A percentile compares a stretch with the other conserved stretches of the same genome.
Evolutionary conservation across 192 early-diverging fungal species (phyloP).

Genomic region (Coemansia sp.): DNA sequence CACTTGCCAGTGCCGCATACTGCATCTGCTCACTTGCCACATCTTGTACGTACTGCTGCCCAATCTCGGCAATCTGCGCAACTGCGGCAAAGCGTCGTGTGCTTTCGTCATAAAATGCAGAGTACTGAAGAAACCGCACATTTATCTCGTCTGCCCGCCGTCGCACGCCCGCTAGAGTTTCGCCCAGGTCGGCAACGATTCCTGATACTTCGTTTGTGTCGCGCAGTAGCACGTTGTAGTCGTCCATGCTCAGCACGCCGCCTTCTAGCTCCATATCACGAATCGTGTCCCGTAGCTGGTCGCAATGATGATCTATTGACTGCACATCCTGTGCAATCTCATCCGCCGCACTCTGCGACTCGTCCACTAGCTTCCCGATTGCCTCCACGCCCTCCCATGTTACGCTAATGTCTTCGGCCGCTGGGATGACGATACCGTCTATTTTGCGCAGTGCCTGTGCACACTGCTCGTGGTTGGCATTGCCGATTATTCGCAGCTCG

Average conservation of each 20-base stretch:
- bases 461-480: slow-evolving; percentile 16
- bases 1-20: slow-evolving; percentile 13
- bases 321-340: slow-evolving; percentile 46
- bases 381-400: slow-evolving; percentile 44
- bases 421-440: slow-evolving; percentile 15
- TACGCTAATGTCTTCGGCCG: slow-evolving; percentile 48
- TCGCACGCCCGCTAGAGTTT: slow-evolving; percentile 22
- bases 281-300: slow-evolving; percentile 49
- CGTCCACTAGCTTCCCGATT: slow-evolving; percentile 33
- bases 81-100: slow-evolving; percentile 25
- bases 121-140: slow-evolving; percentile 44
- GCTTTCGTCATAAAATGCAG: slow-evolving; percentile 42
- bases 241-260: slow-evolving; percentile 42
- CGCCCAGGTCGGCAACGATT: slow-evolving; percentile 42
- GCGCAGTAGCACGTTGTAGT: slow-evolving; percentile 48
- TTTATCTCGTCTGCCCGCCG: slow-evolving; percentile 44
- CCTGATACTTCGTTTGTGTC: slow-evolving; percentile 49
- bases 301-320: slow-evolving; percentile 49
- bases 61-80: slow-evolving; percentile 14
- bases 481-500: slow-evolving; percentile 19
- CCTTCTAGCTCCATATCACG: slow-evolving; percentile 45
- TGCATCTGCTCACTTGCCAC: slow-evolving; percentile 20
- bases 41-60: slow-evolving; percentile 14
- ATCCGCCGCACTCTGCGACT: slow-evolving; percentile 22
- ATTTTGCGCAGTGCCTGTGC: slow-evolving; percentile 16